Base-by-base conservation (phyloP, 192 early-diverging fungal genomes). In the Podila minutissima region DNA sequence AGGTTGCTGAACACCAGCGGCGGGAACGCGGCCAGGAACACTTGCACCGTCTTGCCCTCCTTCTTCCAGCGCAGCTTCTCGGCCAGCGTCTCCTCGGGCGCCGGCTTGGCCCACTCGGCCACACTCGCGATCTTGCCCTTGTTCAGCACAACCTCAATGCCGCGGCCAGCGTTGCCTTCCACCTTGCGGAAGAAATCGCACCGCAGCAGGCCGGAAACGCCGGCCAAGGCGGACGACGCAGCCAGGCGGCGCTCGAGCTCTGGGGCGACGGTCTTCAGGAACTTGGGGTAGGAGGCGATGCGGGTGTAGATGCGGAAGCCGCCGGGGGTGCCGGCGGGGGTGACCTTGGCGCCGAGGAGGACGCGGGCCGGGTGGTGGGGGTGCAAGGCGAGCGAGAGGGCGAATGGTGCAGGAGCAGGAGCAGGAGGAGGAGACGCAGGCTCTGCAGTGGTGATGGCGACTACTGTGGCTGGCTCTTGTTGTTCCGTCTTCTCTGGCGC, bases 201-300 rank as follows among this genome's bases (percentile, higher is more conserved):
- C 5, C 46, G 75, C 29, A 77, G 48, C 15, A 57, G 24, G 5
- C 64, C 69, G 0, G 64, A 55, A 13, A 60, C 15, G 2, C 69
- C 69, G 3, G 65, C 59, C 1, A 67, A 51, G 1, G 51, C 37
- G 5, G 71, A 60, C 0, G 71, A 60, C 0, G 20, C 13, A 35
- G 75, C 69, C 17, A 79, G 60, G 22, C 75, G 75, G 8, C 20
- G 26, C 59, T 79, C 75, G 12, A 79, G 67, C 29, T 71, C 71
- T 11, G 77, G 62, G 0, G 51, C 33, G 1, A 81, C 67, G 0
- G 35, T 26, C 5, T 49, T 58, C 41, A 81, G 49, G 51, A 81
- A 81, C 17, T 15, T n/a, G 10, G 77, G 62, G 19, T 81, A 81
- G 38, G 51, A 68, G 10, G 24, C 10, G 58, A 81, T 73, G 6